Evolutionary conservation across 139 green algal species (phyloP).

Genomic region (Volvox africanus): DNA sequence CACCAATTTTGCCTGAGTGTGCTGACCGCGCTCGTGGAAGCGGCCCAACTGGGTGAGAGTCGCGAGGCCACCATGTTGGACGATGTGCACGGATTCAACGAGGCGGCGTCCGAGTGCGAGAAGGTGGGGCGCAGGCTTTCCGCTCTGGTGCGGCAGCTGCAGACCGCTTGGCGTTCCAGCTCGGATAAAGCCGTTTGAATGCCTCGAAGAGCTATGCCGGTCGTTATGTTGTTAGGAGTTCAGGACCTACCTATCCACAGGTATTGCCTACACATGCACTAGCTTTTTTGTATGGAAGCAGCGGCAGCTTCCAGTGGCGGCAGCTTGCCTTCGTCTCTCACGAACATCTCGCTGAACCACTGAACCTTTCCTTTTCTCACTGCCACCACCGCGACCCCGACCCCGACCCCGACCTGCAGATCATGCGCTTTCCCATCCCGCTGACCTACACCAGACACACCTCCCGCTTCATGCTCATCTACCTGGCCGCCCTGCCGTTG

Average conservation of each 20-base stretch:
- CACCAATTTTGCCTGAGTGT: constrained; percentile 34
- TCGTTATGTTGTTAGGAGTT: no score
- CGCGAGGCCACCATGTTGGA: constrained; percentile 24
- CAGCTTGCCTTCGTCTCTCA: no score
- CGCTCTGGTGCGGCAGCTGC: no score
- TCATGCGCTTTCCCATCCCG: constrained; percentile 61
- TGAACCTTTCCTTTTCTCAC: background rate
- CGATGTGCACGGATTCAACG: constrained; percentile 18
- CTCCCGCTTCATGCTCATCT: constrained; percentile 75
- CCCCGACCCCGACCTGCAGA: background rate
- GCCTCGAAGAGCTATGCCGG: no score
- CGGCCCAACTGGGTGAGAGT: background rate
- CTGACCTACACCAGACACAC: constrained; percentile 68
- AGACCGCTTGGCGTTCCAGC: no score
- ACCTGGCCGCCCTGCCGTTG: constrained; percentile 83
- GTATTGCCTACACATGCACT: no score
- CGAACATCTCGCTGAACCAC: background rate
- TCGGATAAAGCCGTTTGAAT: no score
- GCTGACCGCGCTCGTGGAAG: constrained; percentile 39
- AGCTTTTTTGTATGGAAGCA: no score
- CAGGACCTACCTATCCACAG: no score
- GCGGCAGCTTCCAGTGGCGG: no score
- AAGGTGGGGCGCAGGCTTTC: constrained; percentile 12
- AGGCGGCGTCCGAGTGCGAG: constrained; percentile 42
- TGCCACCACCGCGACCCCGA: no score